Base-by-base conservation (phyloP, 805 yeast genomes). In the Cyberlindnera nakhonratchasimensis region DNA sequence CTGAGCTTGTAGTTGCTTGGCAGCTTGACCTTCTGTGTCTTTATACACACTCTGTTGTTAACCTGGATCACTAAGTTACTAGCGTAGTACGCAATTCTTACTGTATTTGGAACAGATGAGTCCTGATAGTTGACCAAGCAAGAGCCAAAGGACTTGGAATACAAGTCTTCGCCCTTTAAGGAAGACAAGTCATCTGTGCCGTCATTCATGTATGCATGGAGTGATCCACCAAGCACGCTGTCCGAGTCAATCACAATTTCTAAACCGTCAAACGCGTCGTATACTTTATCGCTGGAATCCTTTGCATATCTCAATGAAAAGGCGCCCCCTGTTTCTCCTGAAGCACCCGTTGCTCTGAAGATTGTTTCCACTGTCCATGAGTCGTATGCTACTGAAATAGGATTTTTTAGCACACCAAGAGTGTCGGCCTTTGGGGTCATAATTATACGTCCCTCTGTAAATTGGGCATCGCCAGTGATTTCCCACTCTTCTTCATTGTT, bases 1-100 rank as follows among this genome's bases (percentile, higher is more conserved):
- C 88, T 88, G 35, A 83, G 44, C 36, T 63, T 69, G 45, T 74
- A 68, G 25, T 64, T 51, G 6, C 59, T 47, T 24, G 76, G 76
- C 16, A 84, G 56, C 26, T 62, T 56, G 28, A 84, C 65, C 41
- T 75, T 61, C 44, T 76, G 73, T 0, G 89, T 80, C 59, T 79
- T 79, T 61, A 84, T 77, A 55, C 89, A 80, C 43, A 85, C 67
- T 51, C 74, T 77, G 59, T 85, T 85, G 61, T 85, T 87, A 37
- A 82, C 65, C 47, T 85, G 87, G n/a, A 84, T 71, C 50, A 82
- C 80, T 48, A 81, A 68, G 45, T 74, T 61, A 13, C 68, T 65
- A 21, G 60, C 58, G 19, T 77, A 73, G 53, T 82, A 82, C 8
- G 82, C 77, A 12, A 85, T 50, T 62, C 88, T 75, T n/a, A 83